Conservation (phyloP, 208 protist species). For the Leishmania guyanensis region DNA sequence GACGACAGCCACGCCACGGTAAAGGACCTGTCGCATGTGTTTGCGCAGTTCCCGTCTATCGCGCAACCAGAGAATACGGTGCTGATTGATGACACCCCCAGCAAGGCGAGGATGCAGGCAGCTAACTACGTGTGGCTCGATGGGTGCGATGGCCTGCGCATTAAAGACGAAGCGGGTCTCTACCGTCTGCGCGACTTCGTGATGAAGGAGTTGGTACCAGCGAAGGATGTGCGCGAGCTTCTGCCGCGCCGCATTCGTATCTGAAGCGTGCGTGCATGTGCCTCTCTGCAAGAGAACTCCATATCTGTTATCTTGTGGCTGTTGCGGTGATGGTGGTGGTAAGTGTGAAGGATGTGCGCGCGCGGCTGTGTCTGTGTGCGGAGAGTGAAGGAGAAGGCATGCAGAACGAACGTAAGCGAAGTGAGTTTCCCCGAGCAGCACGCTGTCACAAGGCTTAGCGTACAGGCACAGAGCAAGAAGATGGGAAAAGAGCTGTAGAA, state of each 20-base stretch:
- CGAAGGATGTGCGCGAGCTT: conserved; percentile 78
- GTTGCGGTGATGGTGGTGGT: neutral
- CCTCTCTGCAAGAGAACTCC: neutral
- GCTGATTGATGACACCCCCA: conserved; percentile 88
- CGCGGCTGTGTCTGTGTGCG: neutral
- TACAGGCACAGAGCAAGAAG: neutral
- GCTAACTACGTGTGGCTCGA: conserved; percentile 88
- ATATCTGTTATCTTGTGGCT: too few species aligned
- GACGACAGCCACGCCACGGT: conserved; percentile 86
- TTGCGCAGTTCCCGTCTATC: conserved; percentile 57
- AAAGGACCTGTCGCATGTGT: conserved; percentile 76
- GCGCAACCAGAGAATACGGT: conserved; percentile 76
- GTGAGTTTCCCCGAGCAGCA: neutral
- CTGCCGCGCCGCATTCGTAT: conserved; percentile 67
- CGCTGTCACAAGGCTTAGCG: neutral
- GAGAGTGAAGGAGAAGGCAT: neutral
- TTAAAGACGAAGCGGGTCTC: conserved; percentile 56
- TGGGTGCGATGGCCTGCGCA: conserved; percentile 53
- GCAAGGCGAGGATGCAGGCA: conserved; percentile 77
- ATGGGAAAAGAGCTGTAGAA: neutral
- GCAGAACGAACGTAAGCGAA: neutral
- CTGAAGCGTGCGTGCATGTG: neutral
- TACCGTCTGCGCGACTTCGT: conserved; percentile 67
- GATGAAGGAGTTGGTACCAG: conserved; percentile 53
- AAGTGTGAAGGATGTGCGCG: neutral